A percentile compares a stretch with the other conserved stretches of the same genome.
Conservation (phyloP, 495 filamentous ascomycete species). For the Penicillium salamii region DNA sequence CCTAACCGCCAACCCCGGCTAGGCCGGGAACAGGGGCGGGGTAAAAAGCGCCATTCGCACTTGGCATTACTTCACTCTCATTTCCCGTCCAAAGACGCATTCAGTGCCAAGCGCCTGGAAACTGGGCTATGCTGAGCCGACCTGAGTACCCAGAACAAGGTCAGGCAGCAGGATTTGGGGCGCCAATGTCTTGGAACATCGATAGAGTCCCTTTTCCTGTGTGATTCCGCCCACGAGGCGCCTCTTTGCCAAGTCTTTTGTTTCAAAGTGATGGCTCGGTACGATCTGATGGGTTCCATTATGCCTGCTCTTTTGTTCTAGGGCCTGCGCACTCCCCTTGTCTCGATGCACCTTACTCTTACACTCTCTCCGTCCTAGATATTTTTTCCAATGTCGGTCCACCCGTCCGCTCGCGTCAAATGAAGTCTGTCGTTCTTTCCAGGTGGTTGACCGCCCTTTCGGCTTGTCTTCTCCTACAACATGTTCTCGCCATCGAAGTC, state of each 20-base stretch:
- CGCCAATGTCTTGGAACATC: conserved; percentile 3
- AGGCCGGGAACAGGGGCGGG: background rate
- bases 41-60: background rate
- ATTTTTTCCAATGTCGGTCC: conserved; percentile 3
- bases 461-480: conserved; percentile 15
- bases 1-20: conserved; percentile 1
- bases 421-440: conserved; percentile 5
- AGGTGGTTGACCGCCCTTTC: conserved; percentile 11
- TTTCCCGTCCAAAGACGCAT: background rate
- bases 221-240: background rate
- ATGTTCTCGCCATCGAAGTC: conserved; percentile 21
- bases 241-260: conserved; percentile 2
- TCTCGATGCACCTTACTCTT: background rate
- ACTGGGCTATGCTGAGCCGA: conserved; percentile 1
- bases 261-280: conserved; percentile 1
- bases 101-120: background rate
- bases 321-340: background rate
- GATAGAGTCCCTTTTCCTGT: background rate
- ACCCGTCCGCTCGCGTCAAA: background rate
- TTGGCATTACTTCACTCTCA: conserved; percentile 2
- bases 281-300: conserved; percentile 1
- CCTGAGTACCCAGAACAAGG: background rate
- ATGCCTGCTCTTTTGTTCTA: background rate
- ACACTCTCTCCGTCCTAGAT: background rate
- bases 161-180: conserved; percentile 3